These are phyloP conservation scores for Withania somnifera DNA, from an alignment of 305 asterid species.

Conservation along the genomic window DNA sequence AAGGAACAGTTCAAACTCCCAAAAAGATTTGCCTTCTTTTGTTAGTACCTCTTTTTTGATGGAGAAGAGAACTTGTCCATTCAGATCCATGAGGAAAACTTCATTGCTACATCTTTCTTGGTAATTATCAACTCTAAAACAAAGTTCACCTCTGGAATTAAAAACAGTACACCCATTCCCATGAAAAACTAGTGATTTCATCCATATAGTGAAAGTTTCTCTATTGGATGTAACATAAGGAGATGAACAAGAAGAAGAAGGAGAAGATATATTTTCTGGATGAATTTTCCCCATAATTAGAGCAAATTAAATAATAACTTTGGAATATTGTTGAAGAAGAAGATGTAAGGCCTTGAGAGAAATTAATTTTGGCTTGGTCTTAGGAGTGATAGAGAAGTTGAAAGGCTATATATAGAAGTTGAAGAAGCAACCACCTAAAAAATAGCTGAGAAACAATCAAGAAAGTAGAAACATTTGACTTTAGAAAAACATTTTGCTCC, in stretches of 20 bases:
- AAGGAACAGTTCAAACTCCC: neutral
- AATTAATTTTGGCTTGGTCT: neutral
- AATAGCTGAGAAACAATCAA: neutral
- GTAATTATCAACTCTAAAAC: slow-evolving; percentile 61
- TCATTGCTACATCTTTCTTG: slow-evolving; percentile 33
- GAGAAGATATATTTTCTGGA: neutral
- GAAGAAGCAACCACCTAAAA: neutral
- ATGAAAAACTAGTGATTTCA: slow-evolving; percentile 62
- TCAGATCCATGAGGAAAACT: slow-evolving; percentile 58
- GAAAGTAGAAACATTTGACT: neutral
- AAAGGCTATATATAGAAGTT: neutral
- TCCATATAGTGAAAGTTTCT: slow-evolving; percentile 57
- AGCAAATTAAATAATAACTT: neutral
- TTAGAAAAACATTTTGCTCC: neutral
- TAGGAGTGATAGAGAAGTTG: neutral
- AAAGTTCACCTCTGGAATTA: slow-evolving; percentile 39
- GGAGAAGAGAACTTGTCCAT: slow-evolving; percentile 46
- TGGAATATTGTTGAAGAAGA: neutral
- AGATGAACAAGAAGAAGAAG: neutral
- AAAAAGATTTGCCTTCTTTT: neutral
- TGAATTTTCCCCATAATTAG: neutral
- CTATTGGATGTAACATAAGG: slow-evolving; percentile 19
- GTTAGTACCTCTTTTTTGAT: slow-evolving; percentile 43
- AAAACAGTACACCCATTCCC: slow-evolving; percentile 63
- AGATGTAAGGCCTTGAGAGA: neutral